These are phyloP conservation scores for Trametes versicolor DNA, from an alignment of 1,284 basidiomycete genomes.

Conservation along the genomic window DNA sequence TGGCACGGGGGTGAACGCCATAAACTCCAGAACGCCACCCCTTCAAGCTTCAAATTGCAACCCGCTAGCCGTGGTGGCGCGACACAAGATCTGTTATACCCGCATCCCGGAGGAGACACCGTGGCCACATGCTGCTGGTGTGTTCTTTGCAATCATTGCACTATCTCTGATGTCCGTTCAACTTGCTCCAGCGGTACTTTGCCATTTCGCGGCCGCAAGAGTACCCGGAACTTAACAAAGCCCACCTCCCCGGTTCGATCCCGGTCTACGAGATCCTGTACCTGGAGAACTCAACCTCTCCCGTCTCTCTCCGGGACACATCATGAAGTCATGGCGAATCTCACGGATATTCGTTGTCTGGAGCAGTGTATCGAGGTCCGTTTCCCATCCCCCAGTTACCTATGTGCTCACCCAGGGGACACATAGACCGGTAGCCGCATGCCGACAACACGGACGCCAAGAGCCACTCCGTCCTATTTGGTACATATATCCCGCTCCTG, in stretches of 20 bases:
- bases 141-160: slow-evolving; percentile 10
- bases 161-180: background rate
- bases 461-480: too few relatives aligned
- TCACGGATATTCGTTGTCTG: too few relatives aligned
- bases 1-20: slow-evolving; percentile 44
- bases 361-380: too few relatives aligned
- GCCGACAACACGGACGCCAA: too few relatives aligned
- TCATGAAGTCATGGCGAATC: slow-evolving; percentile 85
- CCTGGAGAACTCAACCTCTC: slow-evolving; percentile 59
- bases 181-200: slow-evolving; percentile 68
- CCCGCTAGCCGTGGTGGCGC: slow-evolving; percentile 70
- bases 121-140: slow-evolving; percentile 81
- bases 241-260: slow-evolving; percentile 68
- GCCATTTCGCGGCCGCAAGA: slow-evolving; percentile 80
- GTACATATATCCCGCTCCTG: too few relatives aligned
- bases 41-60: slow-evolving; percentile 47
- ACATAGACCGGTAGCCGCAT: too few relatives aligned
- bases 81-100: slow-evolving; percentile 72
- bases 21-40: slow-evolving; percentile 54
- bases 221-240: slow-evolving; percentile 80
- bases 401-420: too few relatives aligned
- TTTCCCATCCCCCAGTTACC: too few relatives aligned
- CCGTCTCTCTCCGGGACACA: slow-evolving; percentile 67
- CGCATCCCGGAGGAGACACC: slow-evolving; percentile 51
- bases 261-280: slow-evolving; percentile 56